Evolutionary conservation across 2,329 filamentous ascomycete species (phyloP).

Genomic region (Fusarium solani-melongenae): DNA sequence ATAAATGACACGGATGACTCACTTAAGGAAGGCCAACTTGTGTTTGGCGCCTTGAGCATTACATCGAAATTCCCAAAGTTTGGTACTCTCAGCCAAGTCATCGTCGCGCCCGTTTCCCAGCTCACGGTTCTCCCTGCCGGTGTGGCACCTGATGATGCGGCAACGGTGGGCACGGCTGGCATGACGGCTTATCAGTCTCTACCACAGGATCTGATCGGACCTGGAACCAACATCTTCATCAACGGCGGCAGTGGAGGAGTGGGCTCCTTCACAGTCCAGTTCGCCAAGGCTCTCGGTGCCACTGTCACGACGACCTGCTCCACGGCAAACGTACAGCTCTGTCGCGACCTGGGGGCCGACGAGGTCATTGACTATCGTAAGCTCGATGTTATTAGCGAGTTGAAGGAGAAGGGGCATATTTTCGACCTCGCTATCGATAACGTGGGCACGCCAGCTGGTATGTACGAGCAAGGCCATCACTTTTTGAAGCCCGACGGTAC

Average conservation of each 20-base stretch:
- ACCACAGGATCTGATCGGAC: constrained; percentile 11
- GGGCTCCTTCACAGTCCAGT: constrained; percentile 51
- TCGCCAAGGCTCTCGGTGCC: constrained; percentile 49
- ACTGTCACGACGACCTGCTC: constrained; percentile 52
- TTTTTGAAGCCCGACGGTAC: constrained; percentile 31
- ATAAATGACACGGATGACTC: background rate
- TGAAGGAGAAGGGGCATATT: constrained; percentile 23
- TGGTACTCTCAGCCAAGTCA: constrained; percentile 6
- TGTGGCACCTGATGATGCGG: constrained; percentile 34
- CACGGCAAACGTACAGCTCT: constrained; percentile 47
- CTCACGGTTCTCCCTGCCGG: background rate
- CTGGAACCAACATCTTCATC: constrained; percentile 43
- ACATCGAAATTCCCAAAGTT: constrained; percentile 5
- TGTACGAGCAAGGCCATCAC: constrained; percentile 34
- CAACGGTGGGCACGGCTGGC: constrained; percentile 35
- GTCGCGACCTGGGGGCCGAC: constrained; percentile 49
- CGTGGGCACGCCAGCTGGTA: constrained; percentile 21
- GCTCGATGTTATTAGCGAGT: constrained; percentile 16
- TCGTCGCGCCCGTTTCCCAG: background rate
- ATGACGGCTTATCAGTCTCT: constrained; percentile 40
- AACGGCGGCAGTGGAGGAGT: constrained; percentile 46
- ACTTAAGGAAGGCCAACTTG: background rate
- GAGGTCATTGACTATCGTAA: constrained; percentile 25
- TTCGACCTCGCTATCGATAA: constrained; percentile 46
- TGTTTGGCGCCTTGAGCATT: constrained; percentile 9